These are phyloP conservation scores for Phytophthora vignae DNA, from an alignment of 352 stramenopile genomes.

Conservation along the genomic window DNA sequence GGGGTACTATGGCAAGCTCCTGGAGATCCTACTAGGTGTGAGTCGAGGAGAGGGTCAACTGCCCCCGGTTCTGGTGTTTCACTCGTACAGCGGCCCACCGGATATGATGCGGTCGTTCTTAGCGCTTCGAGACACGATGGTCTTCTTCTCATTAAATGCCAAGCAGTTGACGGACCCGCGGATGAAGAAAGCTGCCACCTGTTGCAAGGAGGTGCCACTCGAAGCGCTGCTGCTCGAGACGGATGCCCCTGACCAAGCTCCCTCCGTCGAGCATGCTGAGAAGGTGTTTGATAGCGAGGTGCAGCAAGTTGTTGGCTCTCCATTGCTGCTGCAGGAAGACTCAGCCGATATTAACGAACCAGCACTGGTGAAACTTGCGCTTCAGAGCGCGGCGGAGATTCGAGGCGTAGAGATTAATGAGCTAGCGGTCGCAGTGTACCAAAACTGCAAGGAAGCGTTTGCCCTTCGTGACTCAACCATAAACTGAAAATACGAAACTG, in stretches of 20 bases:
- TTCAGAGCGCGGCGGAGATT: constrained; percentile 52
- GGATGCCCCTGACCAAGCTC: constrained; percentile 74
- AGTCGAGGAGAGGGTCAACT: constrained; percentile 28
- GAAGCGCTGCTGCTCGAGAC: constrained; percentile 73
- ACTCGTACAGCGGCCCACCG: constrained; percentile 70
- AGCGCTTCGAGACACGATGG: constrained; percentile 38
- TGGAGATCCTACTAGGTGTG: constrained; percentile 55
- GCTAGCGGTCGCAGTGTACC: constrained; percentile 45
- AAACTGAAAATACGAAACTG: constrained; percentile 18
- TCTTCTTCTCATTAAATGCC: constrained; percentile 84
- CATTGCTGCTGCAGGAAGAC: constrained; percentile 27
- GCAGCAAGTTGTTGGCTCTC: neutral
- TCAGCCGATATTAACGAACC: constrained; percentile 57
- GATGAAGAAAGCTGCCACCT: constrained; percentile 48
- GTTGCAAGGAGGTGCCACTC: constrained; percentile 55
- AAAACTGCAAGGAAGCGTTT: constrained; percentile 55
- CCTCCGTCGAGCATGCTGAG: constrained; percentile 27
- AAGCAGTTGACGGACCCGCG: constrained; percentile 59
- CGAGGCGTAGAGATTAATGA: constrained; percentile 40
- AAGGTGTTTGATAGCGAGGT: constrained; percentile 15
- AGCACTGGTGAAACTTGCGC: constrained; percentile 56
- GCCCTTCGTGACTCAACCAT: constrained; percentile 13
- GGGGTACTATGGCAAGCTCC: constrained; percentile 68
- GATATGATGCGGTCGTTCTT: constrained; percentile 69
- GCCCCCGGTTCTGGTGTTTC: constrained; percentile 64